Evolutionary conservation across 192 early-diverging fungal species (phyloP), one percentile per base, ranked within the genome.

Genomic region (Podila minutissima): DNA sequence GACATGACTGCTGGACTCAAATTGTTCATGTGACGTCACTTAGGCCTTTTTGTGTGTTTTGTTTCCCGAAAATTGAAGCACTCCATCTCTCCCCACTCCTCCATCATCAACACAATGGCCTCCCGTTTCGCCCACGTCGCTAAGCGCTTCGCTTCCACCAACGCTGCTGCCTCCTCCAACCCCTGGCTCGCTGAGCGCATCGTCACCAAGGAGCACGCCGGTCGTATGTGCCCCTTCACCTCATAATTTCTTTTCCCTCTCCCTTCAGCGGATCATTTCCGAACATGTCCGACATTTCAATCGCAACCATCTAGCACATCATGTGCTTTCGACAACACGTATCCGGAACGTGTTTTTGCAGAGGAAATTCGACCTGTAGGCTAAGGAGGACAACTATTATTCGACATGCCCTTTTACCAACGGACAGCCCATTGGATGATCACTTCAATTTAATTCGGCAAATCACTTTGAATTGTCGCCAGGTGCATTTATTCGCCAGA

Each of bases 101-200:
- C 33, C 33, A 61, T 61, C 59, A 61, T 55, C 53, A 55, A 24
- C 26, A 61, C 10, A 67, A 81, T 81, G 77, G 77, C 71, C 62
- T 73, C 77, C 71, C 59, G 77, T 38, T 69, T 81, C 62, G 77
- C 77, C 63, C 59, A 66, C 51, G 77, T 71, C 41, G 77, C 67
- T 66, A 81, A 73, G 71, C 77, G 77, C 46, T 81, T 81, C 77
- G 9, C 77, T 53, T 81, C 77, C 61, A 53, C 67, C 26, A 50
- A 62, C 13, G 29, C 57, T 50, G 63, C 72, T 58, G 62, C 31
- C 60, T 48, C 75, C 32, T 59, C 70, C 58, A 81, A 81, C 77
- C 60, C 77, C 58, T 81, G 77, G 77, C 68, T 81, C 66, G 77
- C 77, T 53, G 77, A 81, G 71, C 77, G 77, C 71, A 61, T 29